Evolutionary conservation across 805 yeast genomes (phyloP).

Genomic region (Yarrowia yakushimensis): DNA sequence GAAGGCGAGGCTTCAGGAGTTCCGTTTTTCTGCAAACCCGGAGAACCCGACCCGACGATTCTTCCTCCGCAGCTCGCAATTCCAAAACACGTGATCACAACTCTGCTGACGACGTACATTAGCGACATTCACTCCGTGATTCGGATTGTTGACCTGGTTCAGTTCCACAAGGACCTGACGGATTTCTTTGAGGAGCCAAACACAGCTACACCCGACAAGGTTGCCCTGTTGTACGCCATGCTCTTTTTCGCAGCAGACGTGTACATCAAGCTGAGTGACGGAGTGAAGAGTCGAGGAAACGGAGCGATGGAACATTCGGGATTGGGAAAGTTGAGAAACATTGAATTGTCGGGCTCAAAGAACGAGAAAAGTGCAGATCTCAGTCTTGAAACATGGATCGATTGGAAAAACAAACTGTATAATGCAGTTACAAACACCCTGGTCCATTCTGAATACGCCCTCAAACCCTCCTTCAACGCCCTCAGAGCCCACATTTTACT

Average conservation of each 20-base stretch:
- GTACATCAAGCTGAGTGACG: not conserved
- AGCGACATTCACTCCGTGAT: constrained; percentile 11
- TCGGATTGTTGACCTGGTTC: not conserved
- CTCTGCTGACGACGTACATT: not conserved
- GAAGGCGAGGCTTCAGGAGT: not conserved
- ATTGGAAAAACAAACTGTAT: not conserved
- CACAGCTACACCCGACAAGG: not conserved
- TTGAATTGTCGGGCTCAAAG: not conserved
- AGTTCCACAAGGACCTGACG: not conserved
- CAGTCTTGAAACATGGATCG: not conserved
- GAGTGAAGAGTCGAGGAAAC: not conserved
- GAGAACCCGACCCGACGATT: not conserved
- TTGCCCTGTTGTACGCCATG: constrained; percentile 18
- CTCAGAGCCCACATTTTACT: not conserved
- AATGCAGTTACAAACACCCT: not conserved
- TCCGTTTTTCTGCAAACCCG: constrained; percentile 18
- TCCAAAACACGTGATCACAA: not conserved
- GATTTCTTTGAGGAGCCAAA: not conserved
- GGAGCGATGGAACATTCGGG: not conserved
- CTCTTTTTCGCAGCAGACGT: constrained; percentile 9
- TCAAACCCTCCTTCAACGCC: constrained; percentile 7
- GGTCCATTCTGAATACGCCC: not conserved
- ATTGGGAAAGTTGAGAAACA: not conserved
- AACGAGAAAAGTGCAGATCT: not conserved
- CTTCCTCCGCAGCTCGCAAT: not conserved